These are phyloP conservation scores for Xerocomellus chrysenteron DNA, from an alignment of 768 basidiomycete genomes.

Conservation along the genomic window DNA sequence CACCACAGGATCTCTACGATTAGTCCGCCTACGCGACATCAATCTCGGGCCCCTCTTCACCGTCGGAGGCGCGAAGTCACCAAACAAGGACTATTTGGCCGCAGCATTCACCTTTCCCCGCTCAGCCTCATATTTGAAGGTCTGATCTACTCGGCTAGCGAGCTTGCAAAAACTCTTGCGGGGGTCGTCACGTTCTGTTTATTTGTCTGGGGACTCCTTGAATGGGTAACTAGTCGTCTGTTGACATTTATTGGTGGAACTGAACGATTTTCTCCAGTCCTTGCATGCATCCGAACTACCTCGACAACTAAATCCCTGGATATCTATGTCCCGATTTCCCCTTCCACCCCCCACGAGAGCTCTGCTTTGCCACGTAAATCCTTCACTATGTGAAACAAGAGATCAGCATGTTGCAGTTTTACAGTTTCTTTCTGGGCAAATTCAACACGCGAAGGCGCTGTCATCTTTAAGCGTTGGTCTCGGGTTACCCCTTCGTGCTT, in stretches of 20 bases:
- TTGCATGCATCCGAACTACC: constrained; percentile 7
- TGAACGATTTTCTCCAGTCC: constrained; percentile 17
- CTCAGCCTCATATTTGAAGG: constrained; percentile 1
- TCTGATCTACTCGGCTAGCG: constrained; percentile 4
- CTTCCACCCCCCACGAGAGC: constrained; percentile 7
- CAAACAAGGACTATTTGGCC: not conserved
- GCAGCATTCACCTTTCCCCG: not conserved
- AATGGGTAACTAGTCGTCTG: constrained; percentile 16
- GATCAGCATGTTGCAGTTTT: constrained; percentile 20
- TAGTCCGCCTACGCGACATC: not conserved
- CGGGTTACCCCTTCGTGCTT: constrained; percentile 18
- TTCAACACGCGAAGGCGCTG: constrained; percentile 27
- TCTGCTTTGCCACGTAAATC: constrained; percentile 2
- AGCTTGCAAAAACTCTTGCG: constrained; percentile 15
- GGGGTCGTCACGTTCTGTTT: constrained; percentile 20
- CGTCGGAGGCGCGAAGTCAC: not conserved
- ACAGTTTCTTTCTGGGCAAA: constrained; percentile 30
- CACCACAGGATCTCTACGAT: constrained; percentile 10
- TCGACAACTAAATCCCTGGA: constrained; percentile 1
- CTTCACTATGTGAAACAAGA: constrained; percentile 5
- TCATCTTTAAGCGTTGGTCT: constrained; percentile 22
- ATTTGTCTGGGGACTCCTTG: constrained; percentile 23
- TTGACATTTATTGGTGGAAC: not conserved
- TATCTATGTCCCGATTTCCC: constrained; percentile 6
- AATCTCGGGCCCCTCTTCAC: not conserved